Evolutionary conservation across 2,329 filamentous ascomycete genomes (phyloP).

Genomic region (Talaromyces funiculosus): DNA sequence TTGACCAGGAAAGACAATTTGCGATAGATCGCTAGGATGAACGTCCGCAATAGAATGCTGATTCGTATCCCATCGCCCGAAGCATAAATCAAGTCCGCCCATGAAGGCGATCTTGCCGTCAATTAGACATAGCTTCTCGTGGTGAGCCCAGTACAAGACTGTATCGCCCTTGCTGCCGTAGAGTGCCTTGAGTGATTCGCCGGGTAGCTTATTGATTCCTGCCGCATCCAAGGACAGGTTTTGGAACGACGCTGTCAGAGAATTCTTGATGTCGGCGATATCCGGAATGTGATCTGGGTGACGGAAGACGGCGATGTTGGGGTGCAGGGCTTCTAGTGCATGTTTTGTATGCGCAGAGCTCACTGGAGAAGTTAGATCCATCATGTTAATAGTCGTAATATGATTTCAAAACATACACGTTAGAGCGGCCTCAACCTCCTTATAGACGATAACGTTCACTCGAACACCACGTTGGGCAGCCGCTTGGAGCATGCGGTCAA

Average conservation of each 20-base stretch:
- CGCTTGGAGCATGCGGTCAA: conserved; percentile 75
- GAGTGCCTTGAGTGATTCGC: conserved; percentile 67
- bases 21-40: conserved; percentile 69
- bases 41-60: conserved; percentile 79
- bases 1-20: conserved; percentile 78
- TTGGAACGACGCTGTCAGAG: conserved; percentile 51
- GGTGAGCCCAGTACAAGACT: conserved; percentile 86
- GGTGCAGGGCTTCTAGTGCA: conserved; percentile 67
- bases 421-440: conserved; percentile 76
- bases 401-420: conserved; percentile 55
- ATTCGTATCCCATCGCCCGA: conserved; percentile 83
- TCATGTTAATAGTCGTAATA: background rate
- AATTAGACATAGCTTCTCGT: conserved; percentile 82
- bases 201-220: conserved; percentile 59
- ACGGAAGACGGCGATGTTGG: conserved; percentile 81
- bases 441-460: conserved; percentile 84
- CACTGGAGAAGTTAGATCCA: conserved; percentile 36
- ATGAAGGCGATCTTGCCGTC: conserved; percentile 80
- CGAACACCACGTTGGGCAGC: conserved; percentile 80
- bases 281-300: conserved; percentile 84
- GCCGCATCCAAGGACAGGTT: conserved; percentile 52
- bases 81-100: conserved; percentile 84
- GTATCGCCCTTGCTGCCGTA: conserved; percentile 78
- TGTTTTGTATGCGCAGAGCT: conserved; percentile 73
- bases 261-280: conserved; percentile 59